phyloP scores from a whole-genome alignment of 192 early-diverging fungal genomes.

The Coemansia sp. region DNA sequence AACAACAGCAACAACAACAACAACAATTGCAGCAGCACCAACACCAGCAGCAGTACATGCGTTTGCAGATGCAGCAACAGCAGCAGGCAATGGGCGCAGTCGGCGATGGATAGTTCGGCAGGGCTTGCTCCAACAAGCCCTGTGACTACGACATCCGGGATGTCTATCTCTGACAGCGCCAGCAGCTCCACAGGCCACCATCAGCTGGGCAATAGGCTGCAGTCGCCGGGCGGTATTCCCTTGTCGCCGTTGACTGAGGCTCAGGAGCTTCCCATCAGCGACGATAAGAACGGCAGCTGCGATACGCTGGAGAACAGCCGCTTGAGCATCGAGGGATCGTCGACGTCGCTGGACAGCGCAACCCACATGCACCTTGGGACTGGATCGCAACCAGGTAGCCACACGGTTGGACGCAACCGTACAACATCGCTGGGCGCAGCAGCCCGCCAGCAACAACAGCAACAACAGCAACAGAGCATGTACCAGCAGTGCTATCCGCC shows the following conservation, averaged over 20 bases:
- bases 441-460: constrained; percentile 12
- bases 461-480: constrained; percentile 10
- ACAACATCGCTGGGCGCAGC: constrained; percentile 33
- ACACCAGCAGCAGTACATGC: too few relatives aligned
- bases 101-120: background rate
- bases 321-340: background rate
- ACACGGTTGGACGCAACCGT: constrained; percentile 16
- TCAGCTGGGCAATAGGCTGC: constrained; percentile 2
- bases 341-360: constrained; percentile 1
- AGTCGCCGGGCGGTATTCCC: background rate
- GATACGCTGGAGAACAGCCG: constrained; percentile 17
- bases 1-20: too few relatives aligned
- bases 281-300: constrained; percentile 11
- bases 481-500: constrained; percentile 19
- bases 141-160: background rate
- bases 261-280: constrained; percentile 23
- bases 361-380: background rate
- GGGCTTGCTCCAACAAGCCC: background rate
- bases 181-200: constrained; percentile 17
- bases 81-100: background rate
- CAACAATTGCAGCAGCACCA: too few relatives aligned
- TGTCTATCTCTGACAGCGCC: constrained; percentile 16
- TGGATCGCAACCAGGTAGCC: background rate
- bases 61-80: too few relatives aligned
- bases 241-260: constrained; percentile 47